A percentile compares a stretch with the other conserved stretches of the same genome.
Evolutionary conservation across 495 filamentous ascomycete species (phyloP).

Genomic region (Penicillium turbatum): DNA sequence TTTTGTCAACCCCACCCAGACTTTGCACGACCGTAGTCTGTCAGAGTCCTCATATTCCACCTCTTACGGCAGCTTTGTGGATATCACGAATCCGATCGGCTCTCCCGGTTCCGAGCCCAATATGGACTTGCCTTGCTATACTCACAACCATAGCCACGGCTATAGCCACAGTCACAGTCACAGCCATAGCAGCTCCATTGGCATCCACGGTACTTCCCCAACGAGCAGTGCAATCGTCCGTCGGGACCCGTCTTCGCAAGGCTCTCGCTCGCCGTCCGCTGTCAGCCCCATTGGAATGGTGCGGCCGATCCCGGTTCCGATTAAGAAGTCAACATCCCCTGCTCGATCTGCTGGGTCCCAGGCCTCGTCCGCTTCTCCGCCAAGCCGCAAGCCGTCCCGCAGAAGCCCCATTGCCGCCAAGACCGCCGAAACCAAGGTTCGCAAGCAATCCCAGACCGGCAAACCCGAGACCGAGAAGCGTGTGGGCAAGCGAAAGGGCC

Average conservation of each 20-base stretch:
- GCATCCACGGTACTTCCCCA: constrained; percentile 24
- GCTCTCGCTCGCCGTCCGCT: constrained; percentile 47
- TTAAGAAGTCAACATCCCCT: constrained; percentile 63
- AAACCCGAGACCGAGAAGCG: constrained; percentile 87
- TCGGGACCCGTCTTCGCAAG: constrained; percentile 38
- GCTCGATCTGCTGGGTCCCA: constrained; percentile 54
- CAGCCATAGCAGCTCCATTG: constrained; percentile 33
- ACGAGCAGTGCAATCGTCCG: constrained; percentile 39
- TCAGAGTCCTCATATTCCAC: constrained; percentile 80
- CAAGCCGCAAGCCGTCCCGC: constrained; percentile 60
- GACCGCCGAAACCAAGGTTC: constrained; percentile 72
- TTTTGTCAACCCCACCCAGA: constrained; percentile 84
- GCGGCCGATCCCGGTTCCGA: constrained; percentile 58
- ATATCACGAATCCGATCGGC: constrained; percentile 67
- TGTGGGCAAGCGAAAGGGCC: constrained; percentile 79
- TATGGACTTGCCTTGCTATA: constrained; percentile 54
- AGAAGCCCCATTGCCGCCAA: constrained; percentile 77
- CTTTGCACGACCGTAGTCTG: constrained; percentile 75
- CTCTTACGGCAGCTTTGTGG: constrained; percentile 75
- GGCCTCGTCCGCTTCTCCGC: constrained; percentile 60
- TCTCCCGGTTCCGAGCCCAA: constrained; percentile 63
- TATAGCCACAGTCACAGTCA: constrained; percentile 19
- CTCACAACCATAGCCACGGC: constrained; percentile 21
- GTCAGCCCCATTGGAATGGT: constrained; percentile 66
- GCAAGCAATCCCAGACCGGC: constrained; percentile 64